These are phyloP conservation scores for Agarophyton chilense DNA, from an alignment of 23 red algal species.

Conservation along the genomic window DNA sequence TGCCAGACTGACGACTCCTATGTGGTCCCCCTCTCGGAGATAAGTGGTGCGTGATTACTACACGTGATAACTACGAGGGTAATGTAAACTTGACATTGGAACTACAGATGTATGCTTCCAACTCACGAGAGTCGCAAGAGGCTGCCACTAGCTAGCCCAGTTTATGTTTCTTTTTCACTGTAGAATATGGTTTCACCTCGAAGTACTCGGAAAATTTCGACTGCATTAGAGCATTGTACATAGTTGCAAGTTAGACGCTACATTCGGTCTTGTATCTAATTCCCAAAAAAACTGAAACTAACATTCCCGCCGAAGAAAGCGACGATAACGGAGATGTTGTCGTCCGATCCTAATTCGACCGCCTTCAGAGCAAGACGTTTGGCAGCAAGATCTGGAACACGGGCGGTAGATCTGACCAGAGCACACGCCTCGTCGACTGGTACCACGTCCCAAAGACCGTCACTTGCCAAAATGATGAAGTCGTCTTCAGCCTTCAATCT, in stretches of 20 bases:
- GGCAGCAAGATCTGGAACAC: conserved; percentile 80
- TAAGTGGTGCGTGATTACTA: not conserved
- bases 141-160: not conserved
- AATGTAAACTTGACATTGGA: no score
- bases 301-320: conserved; percentile 66
- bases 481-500: conserved; percentile 39
- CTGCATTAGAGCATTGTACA: not conserved
- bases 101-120: not conserved
- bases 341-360: conserved; percentile 78
- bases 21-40: not conserved
- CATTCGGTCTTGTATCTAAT: not conserved
- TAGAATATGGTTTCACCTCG: not conserved
- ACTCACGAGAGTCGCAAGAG: not conserved
- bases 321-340: conserved; percentile 96
- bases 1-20: conserved; percentile 36
- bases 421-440: conserved; percentile 41
- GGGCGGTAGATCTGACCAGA: conserved; percentile 78
- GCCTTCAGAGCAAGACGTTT: conserved; percentile 83
- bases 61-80: no score
- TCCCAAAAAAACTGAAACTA: conserved; percentile 38
- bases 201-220: not conserved
- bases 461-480: conserved; percentile 87
- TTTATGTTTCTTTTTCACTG: not conserved
- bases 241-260: conserved; percentile 11
- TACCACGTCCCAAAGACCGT: conserved; percentile 96